Percentiles rank a stretch among this genome's conserved stretches.
Evolutionary conservation across 2,329 filamentous ascomycete species (phyloP).

Genomic region (Leptographium flavum): DNA sequence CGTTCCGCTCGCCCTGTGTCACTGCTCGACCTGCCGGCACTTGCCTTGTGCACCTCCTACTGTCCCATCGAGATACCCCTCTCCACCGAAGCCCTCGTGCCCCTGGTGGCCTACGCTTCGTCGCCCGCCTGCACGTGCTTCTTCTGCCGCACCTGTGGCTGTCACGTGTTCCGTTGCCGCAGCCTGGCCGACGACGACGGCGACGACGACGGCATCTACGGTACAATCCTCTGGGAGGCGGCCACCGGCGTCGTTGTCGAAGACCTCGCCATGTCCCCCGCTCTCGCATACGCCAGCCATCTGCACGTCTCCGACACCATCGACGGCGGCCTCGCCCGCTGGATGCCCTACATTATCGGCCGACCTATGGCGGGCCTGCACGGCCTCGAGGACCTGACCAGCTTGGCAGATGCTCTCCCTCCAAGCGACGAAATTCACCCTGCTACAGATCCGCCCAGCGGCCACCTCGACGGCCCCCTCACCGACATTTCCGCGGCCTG

Average conservation of each 20-base stretch:
- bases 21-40: constrained; percentile 15
- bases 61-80: constrained; percentile 13
- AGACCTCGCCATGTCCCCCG: neutral
- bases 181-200: neutral
- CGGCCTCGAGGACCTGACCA: neutral
- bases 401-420: too few relatives aligned
- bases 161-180: constrained; percentile 22
- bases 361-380: neutral
- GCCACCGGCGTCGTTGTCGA: constrained; percentile 22
- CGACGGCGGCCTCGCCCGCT: constrained; percentile 23
- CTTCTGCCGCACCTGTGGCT: constrained; percentile 27
- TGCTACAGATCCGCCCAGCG: too few relatives aligned
- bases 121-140: constrained; percentile 14
- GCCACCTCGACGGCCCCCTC: too few relatives aligned
- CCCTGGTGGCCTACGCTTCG: constrained; percentile 10
- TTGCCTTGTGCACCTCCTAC: constrained; percentile 24
- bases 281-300: constrained; percentile 10
- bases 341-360: constrained; percentile 12
- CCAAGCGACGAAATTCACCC: too few relatives aligned
- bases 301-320: constrained; percentile 17
- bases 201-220: neutral
- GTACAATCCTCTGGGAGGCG: constrained; percentile 17
- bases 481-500: constrained; percentile 15
- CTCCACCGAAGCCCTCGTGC: constrained; percentile 3
- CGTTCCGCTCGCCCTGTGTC: constrained; percentile 13